These are phyloP conservation scores for Xylariomycetidae sp. DNA, from an alignment of 2,329 filamentous ascomycete species.

Conservation along the genomic window DNA sequence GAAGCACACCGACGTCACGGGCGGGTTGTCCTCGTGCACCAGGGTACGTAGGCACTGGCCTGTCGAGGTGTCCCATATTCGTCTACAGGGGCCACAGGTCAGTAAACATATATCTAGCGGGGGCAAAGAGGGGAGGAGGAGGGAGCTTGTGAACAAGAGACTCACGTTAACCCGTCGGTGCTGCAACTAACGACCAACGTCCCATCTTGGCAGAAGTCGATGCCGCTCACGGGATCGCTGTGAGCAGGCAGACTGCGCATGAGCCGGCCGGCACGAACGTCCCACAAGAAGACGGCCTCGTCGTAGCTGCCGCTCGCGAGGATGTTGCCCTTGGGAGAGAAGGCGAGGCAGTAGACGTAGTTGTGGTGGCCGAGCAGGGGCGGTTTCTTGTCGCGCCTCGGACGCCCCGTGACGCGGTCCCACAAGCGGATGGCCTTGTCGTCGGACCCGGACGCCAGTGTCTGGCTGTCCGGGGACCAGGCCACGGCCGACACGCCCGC, in stretches of 20 bases:
- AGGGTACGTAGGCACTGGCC: slow-evolving; percentile 93
- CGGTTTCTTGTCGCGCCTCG: slow-evolving; percentile 45
- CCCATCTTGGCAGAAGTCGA: slow-evolving; percentile 89
- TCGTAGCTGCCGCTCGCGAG: slow-evolving; percentile 93
- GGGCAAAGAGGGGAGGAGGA: neutral
- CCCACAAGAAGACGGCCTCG: slow-evolving; percentile 95
- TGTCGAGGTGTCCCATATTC: slow-evolving; percentile 93
- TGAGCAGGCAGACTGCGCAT: slow-evolving; percentile 93
- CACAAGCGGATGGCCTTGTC: slow-evolving; percentile 94
- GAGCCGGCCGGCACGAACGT: slow-evolving; percentile 77
- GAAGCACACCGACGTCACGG: slow-evolving; percentile 85
- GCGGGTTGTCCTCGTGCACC: slow-evolving; percentile 92
- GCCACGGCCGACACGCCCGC: slow-evolving; percentile 87
- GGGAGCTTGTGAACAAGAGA: slow-evolving; percentile 14
- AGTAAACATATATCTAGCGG: neutral
- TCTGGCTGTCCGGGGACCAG: slow-evolving; percentile 88
- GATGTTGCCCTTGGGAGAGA: slow-evolving; percentile 97
- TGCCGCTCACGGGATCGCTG: slow-evolving; percentile 87
- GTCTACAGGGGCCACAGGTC: slow-evolving; percentile 36
- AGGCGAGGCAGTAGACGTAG: slow-evolving; percentile 89
- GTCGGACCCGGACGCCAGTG: slow-evolving; percentile 85
- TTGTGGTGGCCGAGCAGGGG: slow-evolving; percentile 85
- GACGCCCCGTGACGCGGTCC: slow-evolving; percentile 62
- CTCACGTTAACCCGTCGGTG: slow-evolving; percentile 79
- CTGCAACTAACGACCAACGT: slow-evolving; percentile 89